phyloP scores from a whole-genome alignment of 345 rosid genomes.

The Gossypium longicalyx region DNA sequence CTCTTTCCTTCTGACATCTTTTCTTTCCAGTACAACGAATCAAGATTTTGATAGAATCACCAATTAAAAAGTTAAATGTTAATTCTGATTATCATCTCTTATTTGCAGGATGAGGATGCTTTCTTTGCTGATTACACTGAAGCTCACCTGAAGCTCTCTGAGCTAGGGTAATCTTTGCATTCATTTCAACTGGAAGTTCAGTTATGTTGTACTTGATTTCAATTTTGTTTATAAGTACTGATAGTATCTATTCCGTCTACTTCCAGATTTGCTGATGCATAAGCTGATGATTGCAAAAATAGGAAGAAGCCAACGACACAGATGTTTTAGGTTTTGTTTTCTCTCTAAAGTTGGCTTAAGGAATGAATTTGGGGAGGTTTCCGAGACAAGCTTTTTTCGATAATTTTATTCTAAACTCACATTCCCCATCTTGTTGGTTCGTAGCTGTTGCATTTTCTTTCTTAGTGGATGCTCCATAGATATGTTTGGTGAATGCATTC shows the following conservation, averaged over 20 bases:
- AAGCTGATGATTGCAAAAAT: background rate
- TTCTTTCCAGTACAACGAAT: background rate
- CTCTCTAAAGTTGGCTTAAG: too few species aligned
- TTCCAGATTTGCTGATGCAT: slow-evolving; percentile 62
- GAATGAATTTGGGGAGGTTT: too few species aligned
- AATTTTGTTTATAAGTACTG: background rate
- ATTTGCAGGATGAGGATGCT: slow-evolving; percentile 78
- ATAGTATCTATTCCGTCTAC: background rate
- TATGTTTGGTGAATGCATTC: too few species aligned
- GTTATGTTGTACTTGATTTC: background rate
- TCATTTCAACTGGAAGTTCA: background rate
- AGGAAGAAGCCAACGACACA: slow-evolving; percentile 10
- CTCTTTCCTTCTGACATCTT: background rate
- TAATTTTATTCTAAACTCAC: too few species aligned
- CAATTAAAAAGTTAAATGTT: background rate
- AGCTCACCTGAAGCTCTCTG: slow-evolving; percentile 84
- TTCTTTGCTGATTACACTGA: slow-evolving; percentile 80
- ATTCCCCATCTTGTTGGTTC: too few species aligned
- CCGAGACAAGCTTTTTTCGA: too few species aligned
- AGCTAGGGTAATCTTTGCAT: slow-evolving; percentile 67
- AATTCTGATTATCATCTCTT: background rate
- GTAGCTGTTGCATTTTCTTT: too few species aligned
- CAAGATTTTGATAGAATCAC: too few species aligned
- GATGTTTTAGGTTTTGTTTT: background rate
- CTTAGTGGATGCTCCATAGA: too few species aligned